Conservation (phyloP, 2,329 filamentous ascomycete species). For the Alternaria tenuissima region DNA sequence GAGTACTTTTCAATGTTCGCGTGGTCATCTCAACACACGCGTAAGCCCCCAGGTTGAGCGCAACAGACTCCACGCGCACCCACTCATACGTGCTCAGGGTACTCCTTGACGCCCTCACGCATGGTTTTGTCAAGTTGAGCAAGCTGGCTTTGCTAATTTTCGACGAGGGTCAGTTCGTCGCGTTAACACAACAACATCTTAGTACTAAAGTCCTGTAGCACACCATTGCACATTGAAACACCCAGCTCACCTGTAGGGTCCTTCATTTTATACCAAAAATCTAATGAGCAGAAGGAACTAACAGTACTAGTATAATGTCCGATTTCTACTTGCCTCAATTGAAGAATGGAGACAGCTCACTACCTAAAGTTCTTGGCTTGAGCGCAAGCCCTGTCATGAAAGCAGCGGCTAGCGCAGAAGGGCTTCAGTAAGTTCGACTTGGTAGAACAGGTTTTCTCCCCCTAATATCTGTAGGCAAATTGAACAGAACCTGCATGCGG, state of each 20-base stretch:
- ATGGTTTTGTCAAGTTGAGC: slow-evolving; percentile 74
- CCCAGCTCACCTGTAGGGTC: slow-evolving; percentile 62
- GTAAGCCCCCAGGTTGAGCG: not conserved
- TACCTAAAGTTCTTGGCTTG: slow-evolving; percentile 77
- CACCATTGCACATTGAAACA: slow-evolving; percentile 75
- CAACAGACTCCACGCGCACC: not conserved
- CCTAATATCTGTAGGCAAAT: slow-evolving; percentile 56
- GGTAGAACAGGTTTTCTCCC: not conserved
- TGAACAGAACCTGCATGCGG: slow-evolving; percentile 74
- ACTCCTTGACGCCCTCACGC: slow-evolving; percentile 74
- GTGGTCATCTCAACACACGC: slow-evolving; percentile 83
- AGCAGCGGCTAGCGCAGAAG: slow-evolving; percentile 58
- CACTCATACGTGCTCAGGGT: slow-evolving; percentile 50
- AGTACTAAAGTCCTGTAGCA: slow-evolving; percentile 57
- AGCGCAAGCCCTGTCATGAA: slow-evolving; percentile 80
- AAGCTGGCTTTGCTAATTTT: slow-evolving; percentile 76
- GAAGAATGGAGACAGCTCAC: slow-evolving; percentile 11
- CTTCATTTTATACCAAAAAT: not conserved
- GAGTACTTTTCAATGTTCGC: slow-evolving; percentile 68
- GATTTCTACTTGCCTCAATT: slow-evolving; percentile 70
- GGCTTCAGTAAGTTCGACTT: slow-evolving; percentile 56
- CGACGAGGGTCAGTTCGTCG: slow-evolving; percentile 73
- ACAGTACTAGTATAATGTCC: slow-evolving; percentile 66
- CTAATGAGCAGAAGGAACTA: not conserved
- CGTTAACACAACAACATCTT: not conserved